A percentile compares a stretch with the other conserved stretches of the same genome.
Conservation (phyloP, 1,284 basidiomycete species). For the Taiwanofungus camphoratus region DNA sequence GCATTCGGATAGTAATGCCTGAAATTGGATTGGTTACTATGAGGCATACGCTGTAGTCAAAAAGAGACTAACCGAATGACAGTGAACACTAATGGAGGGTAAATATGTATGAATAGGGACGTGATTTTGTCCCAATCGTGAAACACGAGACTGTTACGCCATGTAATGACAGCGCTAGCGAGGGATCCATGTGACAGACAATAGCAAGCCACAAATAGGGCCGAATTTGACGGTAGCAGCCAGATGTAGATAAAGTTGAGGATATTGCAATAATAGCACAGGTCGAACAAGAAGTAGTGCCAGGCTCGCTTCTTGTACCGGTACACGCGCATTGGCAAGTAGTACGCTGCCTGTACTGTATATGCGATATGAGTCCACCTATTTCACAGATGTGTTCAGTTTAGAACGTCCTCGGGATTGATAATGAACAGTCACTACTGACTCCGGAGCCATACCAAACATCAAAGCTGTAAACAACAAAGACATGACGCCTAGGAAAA, state of each 20-base stretch:
- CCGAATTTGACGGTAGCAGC: slow-evolving; percentile 68
- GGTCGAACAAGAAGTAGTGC: slow-evolving; percentile 93
- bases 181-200: slow-evolving; percentile 84
- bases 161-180: slow-evolving; percentile 91
- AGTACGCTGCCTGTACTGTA: slow-evolving; percentile 68
- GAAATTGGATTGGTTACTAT: slow-evolving; percentile 7
- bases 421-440: slow-evolving; percentile 33
- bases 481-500: slow-evolving; percentile 89
- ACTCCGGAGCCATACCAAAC: slow-evolving; percentile 81
- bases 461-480: slow-evolving; percentile 79
- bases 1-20: slow-evolving; percentile 83
- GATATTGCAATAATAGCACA: slow-evolving; percentile 88
- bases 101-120: slow-evolving; percentile 87
- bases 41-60: neutral
- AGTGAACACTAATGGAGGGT: slow-evolving; percentile 81
- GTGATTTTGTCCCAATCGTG: slow-evolving; percentile 93
- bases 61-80: slow-evolving; percentile 63
- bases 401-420: slow-evolving; percentile 6
- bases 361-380: slow-evolving; percentile 79
- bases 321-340: slow-evolving; percentile 78
- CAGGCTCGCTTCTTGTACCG: slow-evolving; percentile 82
- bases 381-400: slow-evolving; percentile 6
- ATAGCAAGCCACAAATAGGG: slow-evolving; percentile 83
- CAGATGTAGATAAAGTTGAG: slow-evolving; percentile 88
- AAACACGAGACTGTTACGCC: slow-evolving; percentile 95